Base-by-base conservation (phyloP, 495 filamentous ascomycete species). In the Penicillium macrosclerotiorum region DNA sequence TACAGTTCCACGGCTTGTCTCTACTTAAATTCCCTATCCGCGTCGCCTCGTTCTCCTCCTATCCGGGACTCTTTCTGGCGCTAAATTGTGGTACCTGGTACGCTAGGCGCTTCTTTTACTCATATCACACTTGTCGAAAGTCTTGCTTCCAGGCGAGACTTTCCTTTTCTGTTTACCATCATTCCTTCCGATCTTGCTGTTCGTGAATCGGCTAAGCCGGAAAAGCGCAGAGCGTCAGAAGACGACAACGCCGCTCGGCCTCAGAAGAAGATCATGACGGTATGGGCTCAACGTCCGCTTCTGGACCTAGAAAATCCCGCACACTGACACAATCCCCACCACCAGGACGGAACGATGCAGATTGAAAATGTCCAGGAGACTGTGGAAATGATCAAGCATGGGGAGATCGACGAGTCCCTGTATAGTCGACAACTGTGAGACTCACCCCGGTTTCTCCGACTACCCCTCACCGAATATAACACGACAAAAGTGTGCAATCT, bases 371-470 rank as follows among this genome's bases (percentile, higher is more conserved):
- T 73, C 38, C 65, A 74, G 45, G 73, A 78, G 31, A 73, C 68
- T 27, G 67, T 76, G 53, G 78, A 82, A 59, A 54, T 72, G 59
- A 75, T 85, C 54, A 81, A 84, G 55, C 73, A 82, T 46, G 76
- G 73, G 30, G 77, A 94, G 54, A 97, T 99, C 71, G 94, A 99
- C 65, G 94, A 99, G 71, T 89, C 88, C 39, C 79, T 99, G 51
- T 99, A 99, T 78, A 96, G 90, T 68, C 82, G 94, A 45, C 94
- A 99, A 71, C 88, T 99, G 73, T 86, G 59, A 64, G 75, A 33
- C 69, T 18, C 11, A 54, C 33, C 39, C 6, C 26, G 11, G 14
- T 16, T 5, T 22, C 34, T n/a, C n/a, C n/a, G n/a, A n/a, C n/a
- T n/a, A n/a, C n/a, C n/a, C n/a, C n/a, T n/a, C n/a, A n/a, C n/a